Evolutionary conservation across 208 protist species (phyloP).

Genomic region (Trypanosoma lewisi): DNA sequence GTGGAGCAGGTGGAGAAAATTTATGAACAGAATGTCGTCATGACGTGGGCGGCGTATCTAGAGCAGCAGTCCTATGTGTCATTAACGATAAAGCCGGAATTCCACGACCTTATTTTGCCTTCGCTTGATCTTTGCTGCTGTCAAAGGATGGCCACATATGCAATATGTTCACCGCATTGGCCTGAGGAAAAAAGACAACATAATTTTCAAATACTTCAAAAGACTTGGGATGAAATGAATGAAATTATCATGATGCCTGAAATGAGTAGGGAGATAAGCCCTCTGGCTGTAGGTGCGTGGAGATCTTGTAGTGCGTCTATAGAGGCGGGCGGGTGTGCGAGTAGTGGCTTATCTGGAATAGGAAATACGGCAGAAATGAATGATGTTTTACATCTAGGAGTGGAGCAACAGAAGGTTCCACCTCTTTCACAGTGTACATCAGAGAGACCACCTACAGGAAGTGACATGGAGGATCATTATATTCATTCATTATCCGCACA

Average conservation of each 20-base stretch:
- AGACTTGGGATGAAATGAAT: slow-evolving; percentile 7
- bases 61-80: slow-evolving; percentile 29
- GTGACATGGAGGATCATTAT: slow-evolving; percentile 12
- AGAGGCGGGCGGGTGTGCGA: not conserved
- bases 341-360: not conserved
- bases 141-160: slow-evolving; percentile 16
- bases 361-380: not conserved
- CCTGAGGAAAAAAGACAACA: slow-evolving; percentile 16
- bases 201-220: slow-evolving; percentile 11
- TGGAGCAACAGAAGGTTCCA: not conserved
- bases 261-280: not conserved
- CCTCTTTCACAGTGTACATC: not conserved
- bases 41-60: slow-evolving; percentile 60
- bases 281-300: not conserved
- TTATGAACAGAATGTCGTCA: slow-evolving; percentile 50
- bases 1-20: slow-evolving; percentile 48
- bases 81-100: not conserved
- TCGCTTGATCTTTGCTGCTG: slow-evolving; percentile 2
- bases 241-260: not conserved
- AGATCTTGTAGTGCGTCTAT: not conserved
- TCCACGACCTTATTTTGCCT: not conserved
- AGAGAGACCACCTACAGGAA: not conserved
- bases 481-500: slow-evolving; percentile 1
- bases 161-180: slow-evolving; percentile 24
- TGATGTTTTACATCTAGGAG: not conserved